Evolutionary conservation across 305 asterid genomes (phyloP).

Genomic region (Caryopteris hybrid): DNA sequence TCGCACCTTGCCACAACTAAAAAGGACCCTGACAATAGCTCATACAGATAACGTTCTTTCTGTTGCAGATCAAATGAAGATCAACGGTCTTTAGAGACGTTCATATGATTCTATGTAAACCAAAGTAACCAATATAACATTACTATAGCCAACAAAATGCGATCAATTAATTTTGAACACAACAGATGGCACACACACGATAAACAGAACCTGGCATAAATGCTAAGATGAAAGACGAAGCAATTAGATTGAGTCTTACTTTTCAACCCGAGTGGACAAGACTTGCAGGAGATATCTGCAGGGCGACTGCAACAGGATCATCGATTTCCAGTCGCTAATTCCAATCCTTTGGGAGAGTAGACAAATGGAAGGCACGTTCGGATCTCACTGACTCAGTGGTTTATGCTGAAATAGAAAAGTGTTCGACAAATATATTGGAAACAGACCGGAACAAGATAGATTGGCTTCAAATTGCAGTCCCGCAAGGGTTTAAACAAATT

Average conservation of each 20-base stretch:
- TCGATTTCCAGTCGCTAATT: conserved; percentile 31
- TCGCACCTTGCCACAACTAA: background rate
- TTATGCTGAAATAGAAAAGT: conserved; percentile 24
- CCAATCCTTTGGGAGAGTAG: conserved; percentile 14
- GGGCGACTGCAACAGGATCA: conserved; percentile 84
- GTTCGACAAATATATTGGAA: background rate
- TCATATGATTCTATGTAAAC: background rate
- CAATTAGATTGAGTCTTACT: conserved; percentile 35
- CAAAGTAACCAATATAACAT: conserved; percentile 1
- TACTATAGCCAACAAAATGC: background rate
- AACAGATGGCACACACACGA: background rate
- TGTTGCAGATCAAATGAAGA: conserved; percentile 8
- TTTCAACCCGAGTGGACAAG: conserved; percentile 70
- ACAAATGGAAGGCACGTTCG: conserved; percentile 13
- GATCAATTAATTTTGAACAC: background rate
- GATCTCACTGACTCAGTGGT: conserved; percentile 22
- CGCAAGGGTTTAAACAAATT: background rate
- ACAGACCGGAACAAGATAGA: background rate
- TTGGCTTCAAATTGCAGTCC: background rate
- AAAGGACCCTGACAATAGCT: background rate
- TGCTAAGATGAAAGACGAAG: background rate
- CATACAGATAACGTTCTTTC: background rate
- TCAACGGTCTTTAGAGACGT: background rate
- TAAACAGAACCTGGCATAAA: background rate
- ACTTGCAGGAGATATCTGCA: conserved; percentile 89